A percentile compares a stretch with the other conserved stretches of the same genome.
These are phyloP conservation scores for Xylaria sp. DNA, from an alignment of 2,329 filamentous ascomycete species.

Conservation along the genomic window DNA sequence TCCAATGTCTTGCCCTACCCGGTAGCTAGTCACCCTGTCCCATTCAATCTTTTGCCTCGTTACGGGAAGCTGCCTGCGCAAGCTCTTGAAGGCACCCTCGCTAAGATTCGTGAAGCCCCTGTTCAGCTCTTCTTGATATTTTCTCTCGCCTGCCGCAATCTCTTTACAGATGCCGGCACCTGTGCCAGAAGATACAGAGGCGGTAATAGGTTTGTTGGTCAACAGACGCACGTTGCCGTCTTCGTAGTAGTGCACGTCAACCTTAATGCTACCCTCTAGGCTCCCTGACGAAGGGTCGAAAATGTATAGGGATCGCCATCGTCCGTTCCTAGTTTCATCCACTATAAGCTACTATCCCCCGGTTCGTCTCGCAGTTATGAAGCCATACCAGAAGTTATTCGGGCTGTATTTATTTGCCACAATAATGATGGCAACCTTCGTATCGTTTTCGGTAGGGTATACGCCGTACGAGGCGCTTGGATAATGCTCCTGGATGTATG, in stretches of 20 bases:
- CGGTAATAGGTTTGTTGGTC: constrained; percentile 80
- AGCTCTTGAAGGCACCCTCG: constrained; percentile 93
- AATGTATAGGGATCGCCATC: constrained; percentile 91
- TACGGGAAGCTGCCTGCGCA: constrained; percentile 92
- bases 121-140: constrained; percentile 97
- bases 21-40: constrained; percentile 97
- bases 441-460: constrained; percentile 81
- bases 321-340: constrained; percentile 78
- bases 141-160: constrained; percentile 84
- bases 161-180: constrained; percentile 79
- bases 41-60: constrained; percentile 99
- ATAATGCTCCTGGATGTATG: constrained; percentile 90
- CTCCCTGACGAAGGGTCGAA: constrained; percentile 75
- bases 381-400: constrained; percentile 89
- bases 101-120: constrained; percentile 87
- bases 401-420: constrained; percentile 98
- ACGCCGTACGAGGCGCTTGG: constrained; percentile 82
- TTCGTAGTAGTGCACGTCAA: constrained; percentile 99
- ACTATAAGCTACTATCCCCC: constrained; percentile 14
- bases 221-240: constrained; percentile 96
- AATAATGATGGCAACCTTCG: constrained; percentile 81
- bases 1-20: constrained; percentile 82
- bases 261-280: constrained; percentile 84
- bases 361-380: neutral
- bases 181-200: constrained; percentile 69